These are phyloP conservation scores for Capsaspora owczarzaki DNA, from an alignment of 78 protist genomes.

Conservation along the genomic window DNA sequence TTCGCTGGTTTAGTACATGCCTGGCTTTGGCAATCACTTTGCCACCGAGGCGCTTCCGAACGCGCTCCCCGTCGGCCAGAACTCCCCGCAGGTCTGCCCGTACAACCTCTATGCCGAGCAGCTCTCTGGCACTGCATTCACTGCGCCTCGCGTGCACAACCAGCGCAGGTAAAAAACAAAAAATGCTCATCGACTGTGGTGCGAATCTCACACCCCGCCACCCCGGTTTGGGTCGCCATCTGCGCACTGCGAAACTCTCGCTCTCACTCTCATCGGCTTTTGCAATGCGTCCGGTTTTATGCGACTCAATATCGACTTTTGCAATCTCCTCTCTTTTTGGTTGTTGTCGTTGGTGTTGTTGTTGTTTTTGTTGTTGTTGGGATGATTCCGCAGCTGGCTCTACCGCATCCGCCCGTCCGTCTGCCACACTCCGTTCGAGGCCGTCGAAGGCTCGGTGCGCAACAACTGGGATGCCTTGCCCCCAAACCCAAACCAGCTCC, in stretches of 20 bases:
- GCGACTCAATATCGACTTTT: too few species aligned
- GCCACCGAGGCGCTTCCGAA: constrained; percentile 68
- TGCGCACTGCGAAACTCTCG: too few species aligned
- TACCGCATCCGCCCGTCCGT: constrained; percentile 80
- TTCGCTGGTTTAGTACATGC: too few species aligned
- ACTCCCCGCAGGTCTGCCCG: constrained; percentile 82
- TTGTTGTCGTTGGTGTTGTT: too few species aligned
- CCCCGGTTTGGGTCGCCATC: too few species aligned
- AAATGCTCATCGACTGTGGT: too few species aligned
- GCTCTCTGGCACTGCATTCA: constrained; percentile 85
- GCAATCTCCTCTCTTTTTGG: too few species aligned
- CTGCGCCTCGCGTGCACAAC: constrained; percentile 63
- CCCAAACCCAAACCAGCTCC: constrained; percentile 61
- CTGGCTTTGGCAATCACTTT: constrained; percentile 67
- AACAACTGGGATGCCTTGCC: constrained; percentile 6
- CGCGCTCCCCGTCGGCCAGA: constrained; percentile 78
- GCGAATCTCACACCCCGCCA: too few species aligned
- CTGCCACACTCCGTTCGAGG: constrained; percentile 30
- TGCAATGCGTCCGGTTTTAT: too few species aligned
- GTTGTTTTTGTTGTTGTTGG: too few species aligned
- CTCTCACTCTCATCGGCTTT: too few species aligned
- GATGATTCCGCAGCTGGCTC: constrained; percentile 80
- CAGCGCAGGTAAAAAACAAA: constrained; percentile 44
- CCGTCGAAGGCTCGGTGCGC: not conserved
- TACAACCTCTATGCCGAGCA: constrained; percentile 89